Evolutionary conservation across 352 stramenopile species (phyloP).

Genomic region (Phytophthora quininea): DNA sequence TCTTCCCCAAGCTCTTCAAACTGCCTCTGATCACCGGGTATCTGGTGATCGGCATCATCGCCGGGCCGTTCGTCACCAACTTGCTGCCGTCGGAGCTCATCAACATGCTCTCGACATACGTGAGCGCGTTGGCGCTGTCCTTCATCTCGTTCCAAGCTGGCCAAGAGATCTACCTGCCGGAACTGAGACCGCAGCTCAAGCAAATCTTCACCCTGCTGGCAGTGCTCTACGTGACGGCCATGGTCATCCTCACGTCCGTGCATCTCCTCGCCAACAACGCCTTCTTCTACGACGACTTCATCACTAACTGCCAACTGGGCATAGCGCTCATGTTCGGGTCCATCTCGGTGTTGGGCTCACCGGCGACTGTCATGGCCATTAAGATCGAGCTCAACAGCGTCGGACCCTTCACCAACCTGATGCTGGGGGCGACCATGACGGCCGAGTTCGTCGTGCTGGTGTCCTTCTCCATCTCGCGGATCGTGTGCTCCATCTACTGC

Average conservation of each 20-base stretch:
- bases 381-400: conserved; percentile 82
- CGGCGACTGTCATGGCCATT: conserved; percentile 76
- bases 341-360: conserved; percentile 70
- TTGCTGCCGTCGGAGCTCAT: conserved; percentile 40
- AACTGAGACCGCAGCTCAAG: conserved; percentile 67
- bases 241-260: conserved; percentile 55
- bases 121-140: conserved; percentile 68
- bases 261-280: conserved; percentile 47
- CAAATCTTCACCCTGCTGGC: conserved; percentile 55
- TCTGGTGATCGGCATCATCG: conserved; percentile 46
- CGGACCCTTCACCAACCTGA: conserved; percentile 75
- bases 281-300: conserved; percentile 70
- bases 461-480: conserved; percentile 69
- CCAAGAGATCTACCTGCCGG: conserved; percentile 74
- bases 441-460: conserved; percentile 77
- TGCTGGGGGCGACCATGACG: conserved; percentile 72
- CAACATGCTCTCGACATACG: conserved; percentile 43
- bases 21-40: conserved; percentile 61
- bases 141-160: conserved; percentile 82
- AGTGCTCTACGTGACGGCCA: conserved; percentile 59
- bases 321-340: conserved; percentile 79
- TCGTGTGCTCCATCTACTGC: conserved; percentile 69
- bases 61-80: conserved; percentile 49
- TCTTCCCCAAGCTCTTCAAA: conserved; percentile 52
- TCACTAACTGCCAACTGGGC: conserved; percentile 54